Conservation (phyloP, 78 protist genomes). For the Dictyostelium purpureum region DNA sequence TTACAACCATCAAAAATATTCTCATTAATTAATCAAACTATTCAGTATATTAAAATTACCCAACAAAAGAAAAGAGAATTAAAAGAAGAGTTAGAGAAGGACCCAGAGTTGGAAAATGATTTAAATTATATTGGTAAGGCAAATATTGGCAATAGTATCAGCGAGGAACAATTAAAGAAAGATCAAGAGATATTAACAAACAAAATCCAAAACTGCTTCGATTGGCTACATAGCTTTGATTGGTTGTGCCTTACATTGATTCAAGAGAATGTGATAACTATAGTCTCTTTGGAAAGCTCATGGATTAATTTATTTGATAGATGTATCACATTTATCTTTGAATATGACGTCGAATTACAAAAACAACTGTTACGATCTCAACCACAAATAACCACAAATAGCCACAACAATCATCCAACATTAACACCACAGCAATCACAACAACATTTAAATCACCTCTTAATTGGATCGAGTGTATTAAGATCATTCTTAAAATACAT, state of each 20-base stretch:
- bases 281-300: conserved; percentile 25
- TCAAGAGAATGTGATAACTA: conserved; percentile 14
- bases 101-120: neutral
- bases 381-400: neutral
- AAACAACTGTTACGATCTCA: neutral
- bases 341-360: neutral
- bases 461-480: neutral
- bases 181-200: neutral
- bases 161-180: neutral
- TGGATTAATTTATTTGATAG: conserved; percentile 68
- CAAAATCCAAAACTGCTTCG: conserved; percentile 16
- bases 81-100: neutral
- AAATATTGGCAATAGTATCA: neutral
- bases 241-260: conserved; percentile 17
- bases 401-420: too few relatives aligned
- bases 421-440: neutral
- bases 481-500: conserved; percentile 27
- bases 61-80: neutral
- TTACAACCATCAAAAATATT: conserved; percentile 6
- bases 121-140: neutral
- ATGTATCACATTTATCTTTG: conserved; percentile 33
- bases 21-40: neutral
- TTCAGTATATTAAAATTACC: neutral
- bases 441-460: neutral
- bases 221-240: conserved; percentile 50